Evolutionary conservation across 768 basidiomycete genomes (phyloP), one percentile per base, ranked within the genome.

Genomic region (Phallus indusiatus): DNA sequence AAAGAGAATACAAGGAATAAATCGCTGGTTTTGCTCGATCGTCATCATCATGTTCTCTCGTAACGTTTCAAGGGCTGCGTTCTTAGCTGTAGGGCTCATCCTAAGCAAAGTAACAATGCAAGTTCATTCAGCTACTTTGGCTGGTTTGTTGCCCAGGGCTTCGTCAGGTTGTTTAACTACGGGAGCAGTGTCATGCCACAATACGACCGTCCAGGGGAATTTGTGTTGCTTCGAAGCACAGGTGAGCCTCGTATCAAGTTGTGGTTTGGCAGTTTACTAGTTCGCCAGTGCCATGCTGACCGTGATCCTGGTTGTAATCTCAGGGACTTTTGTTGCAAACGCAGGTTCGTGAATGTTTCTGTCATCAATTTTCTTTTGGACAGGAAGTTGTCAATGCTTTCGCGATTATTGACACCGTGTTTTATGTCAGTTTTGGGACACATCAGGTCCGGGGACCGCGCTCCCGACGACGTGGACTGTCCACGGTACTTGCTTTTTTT

Each of bases 251-350:
- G 7, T 28, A 28, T n/a, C 2, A 28, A 28, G 28, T 7, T 28
- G 28, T 28, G 28, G 28, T 28, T 7, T 28, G 28, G 7, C 28
- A n/a, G n/a, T n/a, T n/a, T n/a, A n/a, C n/a, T n/a, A n/a, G n/a
- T 28, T 28, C 28, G 28, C 4, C n/a, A n/a, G n/a, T n/a, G n/a
- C n/a, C n/a, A n/a, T n/a, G n/a, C n/a, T n/a, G 28, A 28, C 28
- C 7, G 4, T 28, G 28, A 28, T 7, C 7, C 7, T 28, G 28
- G 2, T 28, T 28, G 7, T 28, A 28, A 28, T 28, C 4, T 28
- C 28, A 59, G 57, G 57, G 57, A 24, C 37, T 59, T 2, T 52
- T 59, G 57, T 35, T 59, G 14, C 57, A 59, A 36, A 59, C 57
- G 12, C 57, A 59, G 49, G 57, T 59, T 17, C 33, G 7, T 17